These are phyloP conservation scores for Pythium dissotocum DNA, from an alignment of 352 stramenopile species.

Conservation along the genomic window DNA sequence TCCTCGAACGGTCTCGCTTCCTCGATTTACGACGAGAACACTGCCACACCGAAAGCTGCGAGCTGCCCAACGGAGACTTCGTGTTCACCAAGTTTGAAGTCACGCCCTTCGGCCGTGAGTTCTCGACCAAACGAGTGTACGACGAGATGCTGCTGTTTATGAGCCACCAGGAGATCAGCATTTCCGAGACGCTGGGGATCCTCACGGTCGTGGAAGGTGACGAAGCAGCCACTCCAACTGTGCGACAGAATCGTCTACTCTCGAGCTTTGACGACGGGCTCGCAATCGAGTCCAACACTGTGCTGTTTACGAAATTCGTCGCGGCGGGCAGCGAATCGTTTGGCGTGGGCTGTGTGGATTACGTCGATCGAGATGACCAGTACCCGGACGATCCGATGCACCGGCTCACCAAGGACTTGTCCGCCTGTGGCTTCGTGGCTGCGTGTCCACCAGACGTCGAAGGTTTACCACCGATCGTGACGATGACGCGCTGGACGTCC, in stretches of 20 bases:
- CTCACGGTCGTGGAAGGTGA: conserved; percentile 25
- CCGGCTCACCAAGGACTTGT: conserved; percentile 20
- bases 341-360: conserved; percentile 24
- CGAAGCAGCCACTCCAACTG: conserved; percentile 9
- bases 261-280: conserved; percentile 15
- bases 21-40: conserved; percentile 15
- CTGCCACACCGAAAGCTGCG: conserved; percentile 19
- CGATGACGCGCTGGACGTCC: conserved; percentile 16
- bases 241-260: conserved; percentile 22
- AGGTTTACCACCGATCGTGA: conserved; percentile 14
- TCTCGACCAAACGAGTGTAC: conserved; percentile 13
- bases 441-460: conserved; percentile 9
- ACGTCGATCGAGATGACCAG: conserved; percentile 44
- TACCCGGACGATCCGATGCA: conserved; percentile 37
- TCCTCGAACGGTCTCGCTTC: conserved; percentile 20
- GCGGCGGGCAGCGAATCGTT: conserved; percentile 5
- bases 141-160: conserved; percentile 22
- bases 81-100: conserved; percentile 28
- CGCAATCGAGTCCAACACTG: conserved; percentile 23
- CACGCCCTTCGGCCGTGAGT: conserved; percentile 12
- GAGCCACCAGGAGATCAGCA: conserved; percentile 27
- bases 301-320: conserved; percentile 19
- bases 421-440: conserved; percentile 12
- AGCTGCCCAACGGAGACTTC: conserved; percentile 19
- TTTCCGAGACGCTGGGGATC: conserved; percentile 27